phyloP scores from a whole-genome alignment of 1,284 basidiomycete genomes.

The Rhodotorula mucilaginosa region DNA sequence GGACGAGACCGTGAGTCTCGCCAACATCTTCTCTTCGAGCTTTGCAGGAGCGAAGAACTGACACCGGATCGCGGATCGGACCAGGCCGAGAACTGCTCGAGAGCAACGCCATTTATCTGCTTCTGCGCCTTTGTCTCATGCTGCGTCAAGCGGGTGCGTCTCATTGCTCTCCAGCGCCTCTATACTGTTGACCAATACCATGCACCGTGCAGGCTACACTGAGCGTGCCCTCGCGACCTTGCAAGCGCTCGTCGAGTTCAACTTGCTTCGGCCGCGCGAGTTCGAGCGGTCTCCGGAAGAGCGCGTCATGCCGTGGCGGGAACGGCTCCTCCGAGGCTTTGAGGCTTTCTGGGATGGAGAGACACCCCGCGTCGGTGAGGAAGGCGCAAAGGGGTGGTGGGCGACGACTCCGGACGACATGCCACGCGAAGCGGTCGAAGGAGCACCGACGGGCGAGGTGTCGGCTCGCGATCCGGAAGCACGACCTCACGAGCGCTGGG shows the following conservation, averaged over 20 bases:
- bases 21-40: neutral
- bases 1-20: neutral
- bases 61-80: neutral
- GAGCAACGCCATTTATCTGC: constrained; percentile 61
- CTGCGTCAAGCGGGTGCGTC: constrained; percentile 4
- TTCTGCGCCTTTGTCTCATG: constrained; percentile 54
- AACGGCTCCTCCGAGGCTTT: constrained; percentile 46
- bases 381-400: constrained; percentile 51
- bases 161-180: too few relatives aligned
- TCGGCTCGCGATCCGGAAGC: neutral
- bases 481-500: constrained; percentile 66
- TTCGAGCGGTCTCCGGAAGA: constrained; percentile 39
- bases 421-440: constrained; percentile 1
- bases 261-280: constrained; percentile 49
- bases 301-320: constrained; percentile 18
- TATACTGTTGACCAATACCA: neutral
- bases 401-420: constrained; percentile 27
- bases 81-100: constrained; percentile 57
- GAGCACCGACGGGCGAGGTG: neutral
- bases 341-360: constrained; percentile 57
- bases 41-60: neutral
- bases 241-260: constrained; percentile 55
- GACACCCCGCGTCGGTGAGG: constrained; percentile 53
- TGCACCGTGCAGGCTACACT: constrained; percentile 48
- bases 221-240: constrained; percentile 54